A percentile compares a stretch with the other conserved stretches of the same genome.
Evolutionary conservation across 768 basidiomycete genomes (phyloP).

Genomic region (Leucocoprinus leucothites): DNA sequence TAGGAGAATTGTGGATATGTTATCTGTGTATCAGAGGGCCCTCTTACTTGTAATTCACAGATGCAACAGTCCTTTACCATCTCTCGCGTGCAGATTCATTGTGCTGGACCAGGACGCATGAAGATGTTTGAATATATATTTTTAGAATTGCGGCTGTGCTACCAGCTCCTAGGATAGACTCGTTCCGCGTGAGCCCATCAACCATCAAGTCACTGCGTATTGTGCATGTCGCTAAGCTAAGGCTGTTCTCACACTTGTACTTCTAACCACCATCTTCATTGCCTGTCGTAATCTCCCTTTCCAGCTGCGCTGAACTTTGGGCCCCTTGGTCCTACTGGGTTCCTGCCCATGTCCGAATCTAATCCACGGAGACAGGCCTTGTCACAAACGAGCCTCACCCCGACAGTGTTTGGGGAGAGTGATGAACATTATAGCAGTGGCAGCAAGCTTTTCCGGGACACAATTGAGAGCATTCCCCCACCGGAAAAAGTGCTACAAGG

Average conservation of each 20-base stretch:
- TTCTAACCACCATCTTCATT: neutral
- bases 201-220: neutral
- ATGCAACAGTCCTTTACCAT: too few relatives aligned
- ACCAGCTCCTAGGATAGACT: neutral
- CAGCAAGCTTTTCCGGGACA: conserved; percentile 36
- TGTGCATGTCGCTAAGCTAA: neutral
- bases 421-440: neutral
- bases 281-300: neutral
- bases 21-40: too few relatives aligned
- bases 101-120: too few relatives aligned
- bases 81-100: too few relatives aligned
- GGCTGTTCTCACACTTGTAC: neutral
- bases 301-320: neutral
- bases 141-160: neutral
- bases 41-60: too few relatives aligned
- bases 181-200: neutral
- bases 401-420: neutral
- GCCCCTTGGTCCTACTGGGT: neutral
- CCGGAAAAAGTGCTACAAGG: conserved; percentile 25
- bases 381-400: neutral
- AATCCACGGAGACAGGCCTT: neutral
- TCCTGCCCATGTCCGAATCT: neutral
- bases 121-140: too few relatives aligned
- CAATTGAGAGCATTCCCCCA: conserved; percentile 48
- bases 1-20: too few relatives aligned